Conservation (phyloP, 2,329 filamentous ascomycete species). For the Daldinia sp. region DNA sequence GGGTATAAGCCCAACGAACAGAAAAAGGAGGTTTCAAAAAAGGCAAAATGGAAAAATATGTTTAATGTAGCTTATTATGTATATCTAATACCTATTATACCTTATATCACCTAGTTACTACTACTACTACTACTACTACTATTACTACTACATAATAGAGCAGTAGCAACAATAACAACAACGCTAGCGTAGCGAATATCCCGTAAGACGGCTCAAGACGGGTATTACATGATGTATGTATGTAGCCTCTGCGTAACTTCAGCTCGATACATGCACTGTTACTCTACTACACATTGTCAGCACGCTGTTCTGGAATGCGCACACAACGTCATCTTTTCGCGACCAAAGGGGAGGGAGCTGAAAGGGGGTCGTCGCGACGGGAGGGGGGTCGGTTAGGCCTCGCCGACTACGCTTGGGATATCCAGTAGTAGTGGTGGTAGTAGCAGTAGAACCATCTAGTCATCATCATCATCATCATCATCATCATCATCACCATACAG, state of each 20-base stretch:
- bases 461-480: neutral
- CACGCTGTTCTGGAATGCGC: constrained; percentile 8
- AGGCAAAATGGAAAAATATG: constrained; percentile 12
- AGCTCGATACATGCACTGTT: constrained; percentile 11
- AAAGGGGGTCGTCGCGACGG: neutral
- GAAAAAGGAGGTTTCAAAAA: constrained; percentile 1
- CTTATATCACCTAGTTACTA: too few species aligned
- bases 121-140: too few species aligned
- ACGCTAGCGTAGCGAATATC: neutral
- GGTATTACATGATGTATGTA: constrained; percentile 5
- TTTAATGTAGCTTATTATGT: neutral
- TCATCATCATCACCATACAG: neutral
- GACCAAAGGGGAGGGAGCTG: neutral
- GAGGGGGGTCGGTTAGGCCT: neutral
- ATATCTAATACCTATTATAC: neutral
- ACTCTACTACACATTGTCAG: constrained; percentile 1
- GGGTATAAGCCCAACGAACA: constrained; percentile 1
- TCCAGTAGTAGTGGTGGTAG: neutral
- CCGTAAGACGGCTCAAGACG: constrained; percentile 16
- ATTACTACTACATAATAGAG: neutral
- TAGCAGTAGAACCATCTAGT: constrained; percentile 1
- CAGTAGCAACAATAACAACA: too few species aligned
- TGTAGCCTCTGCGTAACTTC: constrained; percentile 12
- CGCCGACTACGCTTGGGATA: constrained; percentile 11
- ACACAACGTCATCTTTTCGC: neutral